Evolutionary conservation across 2,329 filamentous ascomycete species (phyloP), one percentile per base, ranked within the genome.

Genomic region (Fusarium sambucinum): DNA sequence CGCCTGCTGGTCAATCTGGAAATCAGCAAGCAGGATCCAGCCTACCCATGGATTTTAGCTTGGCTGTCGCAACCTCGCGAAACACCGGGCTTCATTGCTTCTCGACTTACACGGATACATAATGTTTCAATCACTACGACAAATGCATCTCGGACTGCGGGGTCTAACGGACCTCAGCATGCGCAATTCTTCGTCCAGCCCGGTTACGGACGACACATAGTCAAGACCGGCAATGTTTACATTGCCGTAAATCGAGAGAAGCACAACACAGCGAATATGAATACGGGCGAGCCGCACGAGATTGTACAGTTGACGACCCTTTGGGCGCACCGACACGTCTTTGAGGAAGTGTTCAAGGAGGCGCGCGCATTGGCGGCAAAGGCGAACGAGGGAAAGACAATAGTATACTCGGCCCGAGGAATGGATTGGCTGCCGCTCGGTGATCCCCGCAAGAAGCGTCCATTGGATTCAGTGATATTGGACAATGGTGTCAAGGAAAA

Each of bases 1-100:
- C 92, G 95, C 48, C 89, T 99, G 81, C 89, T 99, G 30, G 93
- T 98, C 73, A 94, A 97, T 74, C 89, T 99, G 74, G 96, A 99
- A 80, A 97, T 99, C 79, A 95, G 92, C 78, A 92, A 93, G 76
- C 92, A 95, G 74, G 96, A 99, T 80, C 89, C 93, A 44, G 94
- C 95, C 3, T 99, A 98, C 77, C 90, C 90, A 40, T 98, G 94
- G 95, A 89, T 99, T 41, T 85, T 99, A 12, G 90, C 94, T 69
- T 99, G 96, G 94, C 92, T 99, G 78, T 94, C 94, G 9, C 87
- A 93, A 57, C 93, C 93, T 69, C 92, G 94, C 52, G 86, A 89
- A 55, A 79, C 83, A 75, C 82, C 74, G 71, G 92, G 84, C 64
- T 91, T 85, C 75, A 80, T 90, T 35, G 84, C 85, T 21, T 85